A percentile compares a stretch with the other conserved stretches of the same genome.
These are phyloP conservation scores for Saprolegnia parasitica DNA, from an alignment of 352 stramenopile species.

Conservation along the genomic window DNA sequence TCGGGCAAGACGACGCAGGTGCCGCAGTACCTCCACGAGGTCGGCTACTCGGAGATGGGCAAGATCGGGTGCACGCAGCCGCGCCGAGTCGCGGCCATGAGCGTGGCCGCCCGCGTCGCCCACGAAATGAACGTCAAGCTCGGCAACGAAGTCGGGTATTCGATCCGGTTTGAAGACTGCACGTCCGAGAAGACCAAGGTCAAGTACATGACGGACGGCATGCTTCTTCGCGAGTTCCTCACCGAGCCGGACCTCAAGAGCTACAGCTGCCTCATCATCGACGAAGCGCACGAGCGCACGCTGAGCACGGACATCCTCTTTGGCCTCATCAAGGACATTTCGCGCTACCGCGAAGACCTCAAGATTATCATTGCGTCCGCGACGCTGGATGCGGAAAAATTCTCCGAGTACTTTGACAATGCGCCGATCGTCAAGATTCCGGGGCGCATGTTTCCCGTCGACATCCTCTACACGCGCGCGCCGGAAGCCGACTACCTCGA, in stretches of 20 bases:
- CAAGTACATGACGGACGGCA: slow-evolving; percentile 99
- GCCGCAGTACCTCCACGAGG: slow-evolving; percentile 96
- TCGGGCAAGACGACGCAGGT: slow-evolving; percentile 99
- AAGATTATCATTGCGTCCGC: slow-evolving; percentile 97
- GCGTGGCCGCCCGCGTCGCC: slow-evolving; percentile 97
- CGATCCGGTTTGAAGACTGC: slow-evolving; percentile 99
- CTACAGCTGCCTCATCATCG: slow-evolving; percentile 98
- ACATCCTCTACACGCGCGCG: slow-evolving; percentile 98
- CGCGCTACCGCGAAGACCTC: slow-evolving; percentile 94
- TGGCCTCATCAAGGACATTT: slow-evolving; percentile 98
- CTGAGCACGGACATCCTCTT: slow-evolving; percentile 99
- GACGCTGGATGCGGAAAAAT: slow-evolving; percentile 98
- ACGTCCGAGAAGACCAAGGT: slow-evolving; percentile 96
- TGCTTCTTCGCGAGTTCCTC: slow-evolving; percentile 98
- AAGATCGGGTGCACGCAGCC: slow-evolving; percentile 94
- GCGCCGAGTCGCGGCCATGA: slow-evolving; percentile 98
- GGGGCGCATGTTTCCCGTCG: slow-evolving; percentile 93
- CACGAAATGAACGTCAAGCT: slow-evolving; percentile 98
- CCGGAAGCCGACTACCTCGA: slow-evolving; percentile 99
- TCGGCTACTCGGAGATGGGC: slow-evolving; percentile 96
- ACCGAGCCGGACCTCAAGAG: slow-evolving; percentile 95
- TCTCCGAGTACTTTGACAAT: slow-evolving; percentile 98
- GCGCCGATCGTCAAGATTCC: slow-evolving; percentile 99
- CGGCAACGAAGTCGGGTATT: slow-evolving; percentile 97
- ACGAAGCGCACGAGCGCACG: slow-evolving; percentile 98